Evolutionary conservation across 331 rosid genomes (phyloP).

Genomic region (Erythrophleum ivorense): DNA sequence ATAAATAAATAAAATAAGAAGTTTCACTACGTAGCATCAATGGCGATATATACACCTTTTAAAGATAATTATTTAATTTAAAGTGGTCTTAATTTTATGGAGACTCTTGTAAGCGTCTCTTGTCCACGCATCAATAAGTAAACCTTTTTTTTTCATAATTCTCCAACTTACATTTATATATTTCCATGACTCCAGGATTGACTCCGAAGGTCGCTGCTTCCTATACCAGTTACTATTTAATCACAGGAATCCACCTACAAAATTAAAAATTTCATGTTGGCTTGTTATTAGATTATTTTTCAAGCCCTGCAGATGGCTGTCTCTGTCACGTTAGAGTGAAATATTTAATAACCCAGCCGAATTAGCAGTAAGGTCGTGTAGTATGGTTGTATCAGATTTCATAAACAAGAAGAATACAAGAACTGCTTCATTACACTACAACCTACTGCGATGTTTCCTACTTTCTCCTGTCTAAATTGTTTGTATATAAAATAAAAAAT

Average conservation of each 20-base stretch:
- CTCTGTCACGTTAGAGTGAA: conserved; percentile 36
- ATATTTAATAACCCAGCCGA: conserved; percentile 28
- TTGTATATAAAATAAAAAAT: not conserved
- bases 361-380: not conserved
- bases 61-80: not conserved
- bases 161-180: not conserved
- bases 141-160: not conserved
- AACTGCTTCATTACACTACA: not conserved
- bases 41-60: too few species aligned
- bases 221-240: not conserved
- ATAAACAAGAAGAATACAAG: conserved; percentile 9
- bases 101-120: not conserved
- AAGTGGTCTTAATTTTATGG: not conserved
- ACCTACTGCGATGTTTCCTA: conserved; percentile 7
- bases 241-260: conserved; percentile 28
- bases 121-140: not conserved
- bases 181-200: conserved; percentile 10
- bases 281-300: not conserved
- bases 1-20: too few species aligned
- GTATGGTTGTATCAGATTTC: conserved; percentile 23
- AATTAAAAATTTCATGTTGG: not conserved
- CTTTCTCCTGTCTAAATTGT: conserved; percentile 40
- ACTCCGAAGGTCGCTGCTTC: conserved; percentile 27
- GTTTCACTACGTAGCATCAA: too few species aligned
- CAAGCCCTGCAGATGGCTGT: not conserved